phyloP scores from a whole-genome alignment of 75 land plant genomes.

The Cryptomeria japonica region DNA sequence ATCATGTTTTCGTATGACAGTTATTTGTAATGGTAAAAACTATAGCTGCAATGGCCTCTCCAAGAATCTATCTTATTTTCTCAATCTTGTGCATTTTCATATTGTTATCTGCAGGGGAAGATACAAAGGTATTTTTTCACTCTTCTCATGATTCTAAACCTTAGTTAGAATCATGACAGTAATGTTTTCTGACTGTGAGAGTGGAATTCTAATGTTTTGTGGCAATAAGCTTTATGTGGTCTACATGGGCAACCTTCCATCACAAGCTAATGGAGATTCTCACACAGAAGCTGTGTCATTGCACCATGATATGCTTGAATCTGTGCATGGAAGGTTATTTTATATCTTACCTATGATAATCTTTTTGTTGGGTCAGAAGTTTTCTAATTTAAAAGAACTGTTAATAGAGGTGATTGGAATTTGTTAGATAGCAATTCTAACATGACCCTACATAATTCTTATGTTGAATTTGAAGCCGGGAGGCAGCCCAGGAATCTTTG shows the following conservation, averaged over 20 bases:
- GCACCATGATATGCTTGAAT: too few species aligned
- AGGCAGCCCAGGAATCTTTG: too few species aligned
- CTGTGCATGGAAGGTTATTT: too few species aligned
- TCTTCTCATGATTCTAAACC: neutral
- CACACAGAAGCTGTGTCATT: neutral
- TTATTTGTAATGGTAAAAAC: too few species aligned
- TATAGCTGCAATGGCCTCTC: neutral
- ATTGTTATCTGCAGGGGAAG: slow-evolving; percentile 11
- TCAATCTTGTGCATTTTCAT: neutral
- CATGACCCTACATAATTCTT: too few species aligned
- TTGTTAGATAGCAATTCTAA: too few species aligned
- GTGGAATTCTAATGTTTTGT: neutral
- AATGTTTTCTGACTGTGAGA: neutral
- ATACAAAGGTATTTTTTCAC: neutral
- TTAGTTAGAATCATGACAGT: neutral
- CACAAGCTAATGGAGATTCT: neutral
- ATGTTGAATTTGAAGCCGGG: too few species aligned
- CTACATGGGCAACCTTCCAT: neutral
- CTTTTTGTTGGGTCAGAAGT: too few species aligned
- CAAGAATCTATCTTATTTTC: neutral
- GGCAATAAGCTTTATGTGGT: slow-evolving; percentile 6
- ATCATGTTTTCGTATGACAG: neutral
- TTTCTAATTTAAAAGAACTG: too few species aligned
- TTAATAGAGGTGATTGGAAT: too few species aligned
- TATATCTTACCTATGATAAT: too few species aligned